A percentile compares a stretch with the other conserved stretches of the same genome.
Conservation (phyloP, 176 grass and related monocot species). For the Canna indica region DNA sequence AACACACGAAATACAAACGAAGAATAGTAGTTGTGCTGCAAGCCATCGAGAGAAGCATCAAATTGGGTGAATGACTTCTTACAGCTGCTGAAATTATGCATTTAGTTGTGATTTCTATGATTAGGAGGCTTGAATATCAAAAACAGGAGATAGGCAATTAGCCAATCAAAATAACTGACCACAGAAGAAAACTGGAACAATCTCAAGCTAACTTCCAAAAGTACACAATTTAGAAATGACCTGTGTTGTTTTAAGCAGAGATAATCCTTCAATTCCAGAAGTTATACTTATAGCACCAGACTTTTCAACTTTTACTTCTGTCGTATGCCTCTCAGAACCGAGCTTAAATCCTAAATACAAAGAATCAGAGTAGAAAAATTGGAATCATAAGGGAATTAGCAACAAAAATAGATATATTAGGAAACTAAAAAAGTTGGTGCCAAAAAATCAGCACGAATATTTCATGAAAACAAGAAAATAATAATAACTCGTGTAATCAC, state of each 20-base stretch:
- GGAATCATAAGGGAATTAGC: neutral
- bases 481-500: neutral
- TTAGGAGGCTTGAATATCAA: neutral
- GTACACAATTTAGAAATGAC: conserved; percentile 19
- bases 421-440: neutral
- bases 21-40: neutral
- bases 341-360: conserved; percentile 71
- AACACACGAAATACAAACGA: neutral
- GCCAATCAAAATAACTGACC: neutral
- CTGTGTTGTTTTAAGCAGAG: conserved; percentile 87
- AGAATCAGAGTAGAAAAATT: neutral
- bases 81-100: neutral
- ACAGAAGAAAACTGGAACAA: neutral
- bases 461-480: neutral
- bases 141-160: neutral
- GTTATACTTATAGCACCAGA: conserved; percentile 48
- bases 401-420: neutral
- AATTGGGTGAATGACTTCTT: neutral
- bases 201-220: neutral
- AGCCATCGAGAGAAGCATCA: neutral
- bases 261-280: conserved; percentile 74
- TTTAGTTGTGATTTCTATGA: neutral
- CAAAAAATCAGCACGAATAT: neutral
- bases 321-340: conserved; percentile 60
- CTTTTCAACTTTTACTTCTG: conserved; percentile 73